Base-by-base conservation (phyloP, 495 filamentous ascomycete species). In the Podospora pseudopauciseta region DNA sequence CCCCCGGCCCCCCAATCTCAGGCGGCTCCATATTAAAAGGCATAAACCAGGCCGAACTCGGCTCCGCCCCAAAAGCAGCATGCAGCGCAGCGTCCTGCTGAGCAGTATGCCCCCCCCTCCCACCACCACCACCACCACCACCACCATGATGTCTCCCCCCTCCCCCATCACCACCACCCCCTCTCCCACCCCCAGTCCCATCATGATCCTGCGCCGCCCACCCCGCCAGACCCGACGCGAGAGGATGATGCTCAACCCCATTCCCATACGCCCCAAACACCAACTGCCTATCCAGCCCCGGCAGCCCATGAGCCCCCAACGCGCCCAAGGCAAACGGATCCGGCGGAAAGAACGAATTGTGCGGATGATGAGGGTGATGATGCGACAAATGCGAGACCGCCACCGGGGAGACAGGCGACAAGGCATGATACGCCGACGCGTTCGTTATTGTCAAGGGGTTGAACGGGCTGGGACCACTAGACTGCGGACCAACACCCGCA, bases 21-120 rank as follows among this genome's bases (percentile, higher is more conserved):
- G 87, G 87, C 63, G 91, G 92, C 69, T 93, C 90, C 79, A 94
- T 87, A 73, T 97, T 97, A 80, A 97, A 97, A 2, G 94, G 94
- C 81, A 96, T 88, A 78, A 97, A 97, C 94, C 94, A 97, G 26
- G 93, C 92, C 57, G 84, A 86, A 65, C 89, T 92, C 1, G 90
- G 78, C 69, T 85, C 83, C 30, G 30, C 30, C 44, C 73, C 71
- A 61, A 77, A 77, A 15, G 73, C 73, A 1, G 74, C 72, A 54
- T 74, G 74, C 39, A 77, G 57, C 19, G 73, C 72, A 16, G 74
- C 71, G 20, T 74, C 73, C n/a, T 61, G 65, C 53, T 61, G 65
- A 16, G 16, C 56, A 7, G 30, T 32, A 32, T 32, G 30, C 1
- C 30, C 30, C 30, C 30, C 30, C 3, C 30, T 5, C 30, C 30